Base-by-base conservation (phyloP, 352 stramenopile genomes). In the Pythium myriotylum region DNA sequence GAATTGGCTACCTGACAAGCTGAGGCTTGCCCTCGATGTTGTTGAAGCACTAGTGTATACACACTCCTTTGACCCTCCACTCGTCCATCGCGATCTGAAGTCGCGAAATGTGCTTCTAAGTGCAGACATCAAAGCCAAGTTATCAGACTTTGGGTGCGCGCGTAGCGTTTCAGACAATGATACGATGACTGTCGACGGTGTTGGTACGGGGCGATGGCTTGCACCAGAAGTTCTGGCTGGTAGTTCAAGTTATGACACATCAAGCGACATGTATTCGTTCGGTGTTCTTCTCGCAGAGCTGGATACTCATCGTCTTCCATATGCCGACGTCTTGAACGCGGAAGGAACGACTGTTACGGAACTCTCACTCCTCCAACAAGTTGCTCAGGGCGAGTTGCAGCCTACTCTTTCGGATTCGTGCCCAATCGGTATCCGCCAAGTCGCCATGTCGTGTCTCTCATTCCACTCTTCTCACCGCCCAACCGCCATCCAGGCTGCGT, bases 11-110 rank as follows among this genome's bases (percentile, higher is more conserved):
- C 19, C 65, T 17, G 71, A 76, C 27, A 84, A 88, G 47, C 24
- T 88, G 7, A 72, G 84, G 40, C 52, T 89, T 16, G 75, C 77
- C 6, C 66, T 81, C 1, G 79, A 89, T 54, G 43, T 87, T 10
- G 72, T 74, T 12, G 79, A 89, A 52, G 80, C 80, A 14, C 65
- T 89, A 2, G 72, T 84, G 24, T 89, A 86, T 51, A 63, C 86
- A 17, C 80, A 89, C 52, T 85, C 80, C 35, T 86, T 89, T 52
- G 48, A 40, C 1, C 77, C 71, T 2, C 74, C 77, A 41, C 67
- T 87, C 1, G 62, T 86, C 10, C 80, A 89, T 39, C 77, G 74
- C 17, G 77, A 83, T 22, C 59, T 89, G 20, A 86, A 85, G 45
- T 85, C 77, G 1, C 67, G 70, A 13, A 85, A 88, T 40, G 54